These are phyloP conservation scores for Ramalina intermedia DNA, from an alignment of 495 filamentous ascomycete species.

Conservation along the genomic window DNA sequence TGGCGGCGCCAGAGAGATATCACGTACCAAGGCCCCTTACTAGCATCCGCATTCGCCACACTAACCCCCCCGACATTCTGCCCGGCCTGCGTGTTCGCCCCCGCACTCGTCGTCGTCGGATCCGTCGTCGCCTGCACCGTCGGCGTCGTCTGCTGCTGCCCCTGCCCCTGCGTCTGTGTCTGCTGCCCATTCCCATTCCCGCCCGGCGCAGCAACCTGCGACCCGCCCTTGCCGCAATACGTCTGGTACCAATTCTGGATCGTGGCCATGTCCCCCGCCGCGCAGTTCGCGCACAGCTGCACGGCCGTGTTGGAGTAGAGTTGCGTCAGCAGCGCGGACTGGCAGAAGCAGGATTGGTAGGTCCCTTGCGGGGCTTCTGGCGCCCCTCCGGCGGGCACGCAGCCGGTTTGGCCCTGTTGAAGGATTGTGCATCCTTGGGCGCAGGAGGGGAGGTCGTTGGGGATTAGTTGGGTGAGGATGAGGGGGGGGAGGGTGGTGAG, in stretches of 20 bases:
- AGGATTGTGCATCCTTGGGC: conserved; percentile 32
- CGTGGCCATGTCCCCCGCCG: conserved; percentile 7
- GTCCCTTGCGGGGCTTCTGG: conserved; percentile 16
- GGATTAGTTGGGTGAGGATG: conserved; percentile 25
- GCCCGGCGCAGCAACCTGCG: background rate
- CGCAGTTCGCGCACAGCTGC: conserved; percentile 11
- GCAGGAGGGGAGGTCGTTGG: conserved; percentile 34
- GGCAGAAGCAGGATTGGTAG: conserved; percentile 43
- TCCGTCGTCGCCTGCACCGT: conserved; percentile 10
- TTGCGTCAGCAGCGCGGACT: conserved; percentile 26
- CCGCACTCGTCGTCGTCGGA: conserved; percentile 10
- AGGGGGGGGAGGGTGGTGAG: conserved; percentile 22
- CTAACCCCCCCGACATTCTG: conserved; percentile 1
- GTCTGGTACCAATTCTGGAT: conserved; percentile 37
- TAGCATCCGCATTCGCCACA: background rate
- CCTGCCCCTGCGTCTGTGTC: conserved; percentile 11
- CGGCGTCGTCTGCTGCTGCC: conserved; percentile 1
- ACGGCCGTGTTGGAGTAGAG: conserved; percentile 24
- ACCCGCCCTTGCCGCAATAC: conserved; percentile 19
- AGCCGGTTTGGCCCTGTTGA: conserved; percentile 28
- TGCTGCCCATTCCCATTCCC: conserved; percentile 6
- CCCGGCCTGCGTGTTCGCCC: conserved; percentile 14
- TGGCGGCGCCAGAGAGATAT: no score
- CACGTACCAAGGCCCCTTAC: conserved; percentile 13
- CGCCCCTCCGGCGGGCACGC: conserved; percentile 19